A percentile compares a stretch with the other conserved stretches of the same genome.
Evolutionary conservation across 805 yeast species (phyloP).

Genomic region (Candida gorgasii): DNA sequence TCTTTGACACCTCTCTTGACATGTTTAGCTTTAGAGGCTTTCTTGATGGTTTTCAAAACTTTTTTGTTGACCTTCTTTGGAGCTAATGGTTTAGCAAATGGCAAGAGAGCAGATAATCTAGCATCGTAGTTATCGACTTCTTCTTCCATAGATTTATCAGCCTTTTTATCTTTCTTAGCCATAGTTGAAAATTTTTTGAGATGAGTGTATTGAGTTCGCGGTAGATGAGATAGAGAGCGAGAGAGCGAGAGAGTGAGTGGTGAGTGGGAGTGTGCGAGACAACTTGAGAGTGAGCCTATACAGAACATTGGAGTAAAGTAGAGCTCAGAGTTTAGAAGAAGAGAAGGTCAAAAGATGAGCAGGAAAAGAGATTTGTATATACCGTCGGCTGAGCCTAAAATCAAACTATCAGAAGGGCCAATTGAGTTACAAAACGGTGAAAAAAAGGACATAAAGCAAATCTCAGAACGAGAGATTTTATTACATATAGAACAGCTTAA

Average conservation of each 20-base stretch:
- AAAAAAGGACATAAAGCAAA: too few species aligned
- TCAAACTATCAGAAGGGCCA: too few species aligned
- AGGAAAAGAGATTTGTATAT: constrained; percentile 5
- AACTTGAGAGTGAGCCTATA: too few species aligned
- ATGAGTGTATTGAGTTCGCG: too few species aligned
- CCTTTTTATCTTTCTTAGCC: constrained; percentile 51
- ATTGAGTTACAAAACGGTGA: too few species aligned
- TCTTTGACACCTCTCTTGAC: constrained; percentile 99
- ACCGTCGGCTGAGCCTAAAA: too few species aligned
- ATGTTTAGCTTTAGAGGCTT: constrained; percentile 97
- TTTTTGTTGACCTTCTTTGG: constrained; percentile 94
- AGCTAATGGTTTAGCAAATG: constrained; percentile 94
- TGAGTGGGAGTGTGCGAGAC: too few species aligned
- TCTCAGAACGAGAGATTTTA: too few species aligned
- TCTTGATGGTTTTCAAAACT: constrained; percentile 91
- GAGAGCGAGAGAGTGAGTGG: background rate
- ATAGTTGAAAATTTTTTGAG: constrained; percentile 18
- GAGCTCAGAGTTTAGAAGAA: too few species aligned
- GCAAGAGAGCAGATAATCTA: constrained; percentile 84
- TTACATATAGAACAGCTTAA: background rate
- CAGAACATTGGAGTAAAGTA: too few species aligned
- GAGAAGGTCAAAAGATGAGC: background rate
- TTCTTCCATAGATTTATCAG: constrained; percentile 31
- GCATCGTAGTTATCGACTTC: constrained; percentile 84
- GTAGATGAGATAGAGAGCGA: background rate